Conservation (phyloP, 2,329 filamentous ascomycete genomes). For the Ophiocordyceps camponoti-rufipedis region DNA sequence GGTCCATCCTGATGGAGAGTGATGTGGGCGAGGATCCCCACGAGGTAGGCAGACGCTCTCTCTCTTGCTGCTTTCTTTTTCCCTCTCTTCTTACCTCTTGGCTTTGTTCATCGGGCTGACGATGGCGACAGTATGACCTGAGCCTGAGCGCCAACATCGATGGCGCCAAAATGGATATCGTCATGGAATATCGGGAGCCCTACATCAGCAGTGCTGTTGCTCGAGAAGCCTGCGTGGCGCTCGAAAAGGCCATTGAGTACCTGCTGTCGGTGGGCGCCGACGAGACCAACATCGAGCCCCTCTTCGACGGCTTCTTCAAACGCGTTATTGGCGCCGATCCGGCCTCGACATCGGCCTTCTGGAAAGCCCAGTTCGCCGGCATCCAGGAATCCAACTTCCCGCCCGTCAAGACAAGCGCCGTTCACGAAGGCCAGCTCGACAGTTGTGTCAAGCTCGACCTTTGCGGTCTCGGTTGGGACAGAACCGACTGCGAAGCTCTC, state of each 20-base stretch:
- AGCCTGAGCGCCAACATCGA: conserved; percentile 1
- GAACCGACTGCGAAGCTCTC: neutral
- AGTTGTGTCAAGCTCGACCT: neutral
- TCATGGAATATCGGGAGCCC: conserved; percentile 2
- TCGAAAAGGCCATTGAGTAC: conserved; percentile 1
- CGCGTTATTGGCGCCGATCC: conserved; percentile 1
- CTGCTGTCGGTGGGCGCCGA: neutral
- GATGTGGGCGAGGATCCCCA: conserved; percentile 5
- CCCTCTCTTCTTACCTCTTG: neutral
- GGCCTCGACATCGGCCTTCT: conserved; percentile 1
- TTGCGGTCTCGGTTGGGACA: neutral
- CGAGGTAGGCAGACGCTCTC: neutral
- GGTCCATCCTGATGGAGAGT: conserved; percentile 1
- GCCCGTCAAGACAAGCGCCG: neutral
- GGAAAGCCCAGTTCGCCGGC: conserved; percentile 2
- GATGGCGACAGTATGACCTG: conserved; percentile 1
- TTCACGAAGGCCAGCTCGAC: neutral
- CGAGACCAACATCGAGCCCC: neutral
- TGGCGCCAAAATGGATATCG: conserved; percentile 1
- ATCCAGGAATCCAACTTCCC: conserved; percentile 2
- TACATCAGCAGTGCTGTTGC: conserved; percentile 1
- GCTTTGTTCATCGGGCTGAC: neutral
- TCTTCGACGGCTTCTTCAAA: conserved; percentile 3
- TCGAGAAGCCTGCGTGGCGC: neutral
- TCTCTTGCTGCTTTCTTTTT: neutral